Base-by-base conservation (phyloP, 768 basidiomycete genomes). In the Termitomyces sp. region DNA sequence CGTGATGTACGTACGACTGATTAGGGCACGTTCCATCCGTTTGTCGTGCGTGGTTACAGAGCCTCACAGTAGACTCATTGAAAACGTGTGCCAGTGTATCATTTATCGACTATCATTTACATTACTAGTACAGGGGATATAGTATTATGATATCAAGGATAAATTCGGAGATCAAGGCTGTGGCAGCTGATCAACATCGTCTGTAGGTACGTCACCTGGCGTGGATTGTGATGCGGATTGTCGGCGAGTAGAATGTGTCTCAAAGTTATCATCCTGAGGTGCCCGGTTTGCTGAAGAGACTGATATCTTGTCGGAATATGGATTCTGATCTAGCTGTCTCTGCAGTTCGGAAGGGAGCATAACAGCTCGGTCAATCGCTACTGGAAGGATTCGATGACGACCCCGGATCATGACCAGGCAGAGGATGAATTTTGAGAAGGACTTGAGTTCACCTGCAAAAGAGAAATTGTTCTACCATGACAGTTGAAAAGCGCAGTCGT, bases 321-420 rank as follows among this genome's bases (percentile, higher is more conserved):
- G 50, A 16, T 65, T 64, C 9, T 58, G 45, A 37, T 67, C 67
- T 48, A 70, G 66, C 22, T 66, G 60, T 37, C 69, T 71, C 60
- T 77, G 65, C 59, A 82, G 82, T 58, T 92, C 91, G 37, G 75
- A 76, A 0, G 92, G 93, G 18, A 95, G 78, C 68, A 95, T 79
- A 54, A 95, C 82, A 0, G 94, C 91, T 54, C 94, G 85, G 72
- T 94, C 92, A 49, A 95, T 93, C 9, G 91, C 93, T 22, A 91
- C 87, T 0, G 92, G 92, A 7, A 94, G 75, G 39, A 93, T 92
- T 49, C 95, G 87, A 71, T 98, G 95, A 13, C 93, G 83, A 8
- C 95, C 94, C 58, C 97, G 89, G 61, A 99, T 81, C 93, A 98
- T 98, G 64, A 98, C 93, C 11, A 83, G 70, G 67, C 86, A 87